Conservation (phyloP, 2,329 filamentous ascomycete genomes). For the Lasiodiplodia citricola region DNA sequence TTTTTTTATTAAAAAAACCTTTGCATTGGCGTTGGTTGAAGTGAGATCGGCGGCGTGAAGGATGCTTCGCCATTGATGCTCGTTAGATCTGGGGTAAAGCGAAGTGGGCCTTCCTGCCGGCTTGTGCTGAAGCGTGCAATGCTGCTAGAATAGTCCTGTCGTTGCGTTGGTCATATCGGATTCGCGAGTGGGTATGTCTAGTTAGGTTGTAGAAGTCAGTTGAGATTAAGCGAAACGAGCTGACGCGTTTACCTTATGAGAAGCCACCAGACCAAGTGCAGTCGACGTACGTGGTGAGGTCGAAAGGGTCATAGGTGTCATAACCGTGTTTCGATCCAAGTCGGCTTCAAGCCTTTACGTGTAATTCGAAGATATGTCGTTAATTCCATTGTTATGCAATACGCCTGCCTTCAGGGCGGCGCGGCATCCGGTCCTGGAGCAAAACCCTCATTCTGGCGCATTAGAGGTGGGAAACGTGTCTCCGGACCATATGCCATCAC, state of each 20-base stretch:
- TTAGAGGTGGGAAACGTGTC: not conserved
- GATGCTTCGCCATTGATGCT: not conserved
- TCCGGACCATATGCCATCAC: slow-evolving; percentile 6
- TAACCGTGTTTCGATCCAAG: not conserved
- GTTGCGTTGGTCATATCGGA: not conserved
- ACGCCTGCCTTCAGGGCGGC: not conserved
- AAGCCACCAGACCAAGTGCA: not conserved
- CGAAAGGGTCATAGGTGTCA: not conserved
- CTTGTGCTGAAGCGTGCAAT: not conserved
- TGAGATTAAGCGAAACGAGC: not conserved
- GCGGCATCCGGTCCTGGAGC: not conserved
- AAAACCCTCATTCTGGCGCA: not conserved
- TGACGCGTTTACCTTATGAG: not conserved
- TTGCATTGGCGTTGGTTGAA: not conserved
- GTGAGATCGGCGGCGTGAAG: not conserved
- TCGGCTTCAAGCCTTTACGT: not conserved
- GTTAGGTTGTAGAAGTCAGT: not conserved
- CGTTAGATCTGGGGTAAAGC: not conserved
- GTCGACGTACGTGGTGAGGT: not conserved
- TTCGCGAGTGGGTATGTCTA: not conserved
- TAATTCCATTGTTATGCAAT: not conserved
- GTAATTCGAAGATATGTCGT: not conserved
- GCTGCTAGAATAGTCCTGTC: not conserved
- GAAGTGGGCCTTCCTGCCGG: not conserved
- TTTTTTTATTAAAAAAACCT: not conserved